phyloP scores from a whole-genome alignment of 345 rosid genomes.

The Turnera subulata region DNA sequence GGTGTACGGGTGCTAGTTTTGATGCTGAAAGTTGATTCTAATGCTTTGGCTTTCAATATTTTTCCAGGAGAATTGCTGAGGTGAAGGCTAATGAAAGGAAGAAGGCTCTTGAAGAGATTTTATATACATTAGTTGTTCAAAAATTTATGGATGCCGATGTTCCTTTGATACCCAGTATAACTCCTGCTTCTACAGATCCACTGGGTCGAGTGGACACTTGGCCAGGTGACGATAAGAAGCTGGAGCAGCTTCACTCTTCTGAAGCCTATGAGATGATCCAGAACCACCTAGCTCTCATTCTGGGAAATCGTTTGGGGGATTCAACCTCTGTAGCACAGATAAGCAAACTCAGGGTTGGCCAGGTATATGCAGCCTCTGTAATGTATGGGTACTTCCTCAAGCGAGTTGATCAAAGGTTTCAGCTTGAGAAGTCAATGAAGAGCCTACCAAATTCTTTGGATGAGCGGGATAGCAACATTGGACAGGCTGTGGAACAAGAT shows the following conservation, averaged over 20 bases:
- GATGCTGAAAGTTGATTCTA: neutral
- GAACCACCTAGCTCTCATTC: conserved; percentile 76
- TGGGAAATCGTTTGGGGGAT: conserved; percentile 68
- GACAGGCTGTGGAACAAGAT: conserved; percentile 31
- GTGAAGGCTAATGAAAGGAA: conserved; percentile 85
- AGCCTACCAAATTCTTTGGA: conserved; percentile 50
- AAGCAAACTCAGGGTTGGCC: conserved; percentile 89
- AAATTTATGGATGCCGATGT: conserved; percentile 89
- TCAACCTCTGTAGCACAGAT: conserved; percentile 56
- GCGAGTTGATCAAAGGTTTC: conserved; percentile 89
- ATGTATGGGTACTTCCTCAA: conserved; percentile 97
- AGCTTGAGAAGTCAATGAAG: conserved; percentile 96
- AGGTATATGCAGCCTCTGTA: conserved; percentile 98
- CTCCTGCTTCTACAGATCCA: conserved; percentile 43
- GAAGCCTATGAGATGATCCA: conserved; percentile 98
- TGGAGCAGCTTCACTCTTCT: conserved; percentile 72
- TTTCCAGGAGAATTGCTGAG: conserved; percentile 92
- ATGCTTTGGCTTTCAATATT: conserved; percentile 4
- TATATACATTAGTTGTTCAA: conserved; percentile 86
- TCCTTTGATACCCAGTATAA: conserved; percentile 62
- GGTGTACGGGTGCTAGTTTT: neutral
- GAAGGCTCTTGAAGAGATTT: conserved; percentile 74
- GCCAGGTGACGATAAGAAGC: conserved; percentile 64
- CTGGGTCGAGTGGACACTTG: conserved; percentile 60
- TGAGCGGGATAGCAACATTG: conserved; percentile 27